Percentiles rank a stretch among this genome's conserved stretches.
Evolutionary conservation across 306 rosid genomes (phyloP).

Genomic region (Vigna reflexopilosa): DNA sequence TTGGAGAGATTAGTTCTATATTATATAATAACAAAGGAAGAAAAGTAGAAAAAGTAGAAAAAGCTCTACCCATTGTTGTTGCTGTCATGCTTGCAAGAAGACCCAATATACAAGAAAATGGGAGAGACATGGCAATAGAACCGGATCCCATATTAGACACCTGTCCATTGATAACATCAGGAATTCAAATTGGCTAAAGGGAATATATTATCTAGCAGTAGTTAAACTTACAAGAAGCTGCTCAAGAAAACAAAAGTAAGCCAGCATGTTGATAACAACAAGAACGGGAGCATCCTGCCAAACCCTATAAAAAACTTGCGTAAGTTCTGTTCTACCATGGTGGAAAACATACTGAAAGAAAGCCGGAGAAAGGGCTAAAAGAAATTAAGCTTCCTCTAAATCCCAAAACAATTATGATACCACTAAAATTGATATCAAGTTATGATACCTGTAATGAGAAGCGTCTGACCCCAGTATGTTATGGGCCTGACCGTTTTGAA

Average conservation of each 20-base stretch:
- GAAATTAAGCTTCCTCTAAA: not conserved
- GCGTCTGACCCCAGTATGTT: conserved; percentile 50
- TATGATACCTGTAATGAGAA: conserved; percentile 53
- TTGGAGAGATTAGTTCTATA: conserved; percentile 36
- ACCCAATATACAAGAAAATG: conserved; percentile 82
- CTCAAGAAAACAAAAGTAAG: conserved; percentile 58
- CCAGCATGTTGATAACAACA: conserved; percentile 53
- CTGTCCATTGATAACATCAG: conserved; percentile 55
- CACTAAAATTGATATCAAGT: conserved; percentile 14
- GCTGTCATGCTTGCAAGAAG: conserved; percentile 85
- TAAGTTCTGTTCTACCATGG: conserved; percentile 32
- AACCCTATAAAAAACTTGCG: conserved; percentile 40
- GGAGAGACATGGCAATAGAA: conserved; percentile 78
- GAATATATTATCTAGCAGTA: conserved; percentile 9
- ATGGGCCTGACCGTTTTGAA: conserved; percentile 42
- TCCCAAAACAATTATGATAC: not conserved
- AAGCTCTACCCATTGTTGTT: conserved; percentile 73
- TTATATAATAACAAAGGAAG: not conserved
- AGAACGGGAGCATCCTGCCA: conserved; percentile 57
- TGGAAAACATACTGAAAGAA: conserved; percentile 31
- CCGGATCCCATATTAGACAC: conserved; percentile 69
- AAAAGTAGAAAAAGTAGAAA: conserved; percentile 25
- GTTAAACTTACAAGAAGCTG: conserved; percentile 55
- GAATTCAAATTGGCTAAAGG: conserved; percentile 28
- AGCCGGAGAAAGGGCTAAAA: conserved; percentile 1